Conservation (phyloP, 306 rosid species). For the Medicago arabica region DNA sequence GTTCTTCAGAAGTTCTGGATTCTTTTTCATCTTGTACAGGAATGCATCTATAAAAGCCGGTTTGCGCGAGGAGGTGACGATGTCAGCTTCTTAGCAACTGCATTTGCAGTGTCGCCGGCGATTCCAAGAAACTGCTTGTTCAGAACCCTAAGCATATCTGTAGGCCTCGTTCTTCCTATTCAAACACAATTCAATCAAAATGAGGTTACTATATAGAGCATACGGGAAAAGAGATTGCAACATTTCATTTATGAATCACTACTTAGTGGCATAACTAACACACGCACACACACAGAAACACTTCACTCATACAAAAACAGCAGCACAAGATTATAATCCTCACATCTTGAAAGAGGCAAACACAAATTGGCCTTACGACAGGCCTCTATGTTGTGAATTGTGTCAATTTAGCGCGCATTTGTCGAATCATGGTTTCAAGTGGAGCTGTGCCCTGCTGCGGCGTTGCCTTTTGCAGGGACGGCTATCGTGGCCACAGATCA, state of each 20-base stretch:
- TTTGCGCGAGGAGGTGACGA: conserved; percentile 29
- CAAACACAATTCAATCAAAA: conserved; percentile 7
- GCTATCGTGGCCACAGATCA: background rate
- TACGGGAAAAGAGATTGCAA: background rate
- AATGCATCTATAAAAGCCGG: conserved; percentile 46
- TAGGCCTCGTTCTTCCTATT: conserved; percentile 47
- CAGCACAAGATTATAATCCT: background rate
- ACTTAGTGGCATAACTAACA: background rate
- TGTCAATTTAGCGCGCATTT: background rate
- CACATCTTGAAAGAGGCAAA: background rate
- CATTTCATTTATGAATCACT: background rate
- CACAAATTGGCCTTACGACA: background rate
- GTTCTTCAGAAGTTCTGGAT: conserved; percentile 42
- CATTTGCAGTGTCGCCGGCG: conserved; percentile 21
- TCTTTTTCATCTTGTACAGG: conserved; percentile 48
- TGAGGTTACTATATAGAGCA: background rate
- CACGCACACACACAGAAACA: background rate
- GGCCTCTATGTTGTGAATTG: background rate
- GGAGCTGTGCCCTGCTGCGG: background rate
- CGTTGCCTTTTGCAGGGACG: background rate
- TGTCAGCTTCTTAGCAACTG: conserved; percentile 14
- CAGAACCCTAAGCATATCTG: conserved; percentile 40
- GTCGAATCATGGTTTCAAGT: background rate
- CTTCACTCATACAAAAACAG: background rate
- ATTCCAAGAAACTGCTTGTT: conserved; percentile 45